Percentiles rank a stretch among this genome's conserved stretches.
phyloP scores from a whole-genome alignment of 129 eudicot species.

The Dittrichia graveolens region DNA sequence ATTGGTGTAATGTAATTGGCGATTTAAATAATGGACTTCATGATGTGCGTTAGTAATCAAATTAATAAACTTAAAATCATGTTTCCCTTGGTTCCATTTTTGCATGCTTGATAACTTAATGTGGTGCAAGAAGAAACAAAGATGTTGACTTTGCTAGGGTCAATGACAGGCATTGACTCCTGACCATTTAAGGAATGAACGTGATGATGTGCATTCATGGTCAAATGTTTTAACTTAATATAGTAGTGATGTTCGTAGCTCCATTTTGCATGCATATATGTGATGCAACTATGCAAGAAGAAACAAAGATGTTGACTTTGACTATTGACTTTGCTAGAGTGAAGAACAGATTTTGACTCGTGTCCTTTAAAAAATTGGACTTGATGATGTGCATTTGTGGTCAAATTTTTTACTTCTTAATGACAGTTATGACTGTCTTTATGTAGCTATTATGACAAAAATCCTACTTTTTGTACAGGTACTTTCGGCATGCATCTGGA shows the following conservation, averaged over 20 bases:
- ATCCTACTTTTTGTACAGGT: slow-evolving; percentile 50
- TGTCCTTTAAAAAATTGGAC: too few relatives aligned
- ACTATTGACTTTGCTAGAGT: slow-evolving; percentile 4
- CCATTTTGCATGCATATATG: not conserved
- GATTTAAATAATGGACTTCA: slow-evolving; percentile 9
- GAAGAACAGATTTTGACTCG: too few relatives aligned
- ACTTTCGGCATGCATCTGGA: slow-evolving; percentile 85
- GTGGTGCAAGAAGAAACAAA: not conserved
- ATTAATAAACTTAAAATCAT: not conserved
- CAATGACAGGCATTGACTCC: too few relatives aligned
- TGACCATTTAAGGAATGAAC: too few relatives aligned
- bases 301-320: slow-evolving; percentile 16
- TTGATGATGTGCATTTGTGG: too few relatives aligned
- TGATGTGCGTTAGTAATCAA: not conserved
- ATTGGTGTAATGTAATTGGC: slow-evolving; percentile 1
- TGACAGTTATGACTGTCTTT: not conserved
- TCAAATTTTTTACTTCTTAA: too few relatives aligned
- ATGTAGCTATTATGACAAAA: slow-evolving; percentile 3
- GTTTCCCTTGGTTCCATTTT: too few relatives aligned
- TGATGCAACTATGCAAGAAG: slow-evolving; percentile 15
- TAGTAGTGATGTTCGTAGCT: not conserved
- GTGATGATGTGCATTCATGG: too few relatives aligned
- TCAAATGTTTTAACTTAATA: not conserved
- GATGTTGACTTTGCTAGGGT: too few relatives aligned
- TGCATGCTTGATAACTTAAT: too few relatives aligned